Percentiles rank a stretch among this genome's conserved stretches.
Evolutionary conservation across 1,284 basidiomycete species (phyloP).

Genomic region (Pterulicium gracile): DNA sequence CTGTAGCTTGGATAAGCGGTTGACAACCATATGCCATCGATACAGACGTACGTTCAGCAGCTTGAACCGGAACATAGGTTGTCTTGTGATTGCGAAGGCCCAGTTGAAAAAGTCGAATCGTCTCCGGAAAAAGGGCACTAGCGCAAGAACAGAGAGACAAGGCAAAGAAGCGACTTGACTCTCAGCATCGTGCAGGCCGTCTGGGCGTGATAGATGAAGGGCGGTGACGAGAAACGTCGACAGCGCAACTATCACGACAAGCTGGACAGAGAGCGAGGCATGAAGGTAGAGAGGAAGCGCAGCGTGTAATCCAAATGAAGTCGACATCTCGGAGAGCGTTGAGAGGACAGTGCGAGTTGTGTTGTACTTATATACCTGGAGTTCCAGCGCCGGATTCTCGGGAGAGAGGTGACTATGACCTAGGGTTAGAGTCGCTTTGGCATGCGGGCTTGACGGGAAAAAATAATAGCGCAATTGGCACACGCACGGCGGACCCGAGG

Average conservation of each 20-base stretch:
- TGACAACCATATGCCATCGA: slow-evolving; percentile 11
- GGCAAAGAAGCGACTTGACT: slow-evolving; percentile 40
- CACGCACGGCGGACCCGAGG: too few species aligned
- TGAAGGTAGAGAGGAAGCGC: slow-evolving; percentile 47
- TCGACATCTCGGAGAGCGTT: too few species aligned
- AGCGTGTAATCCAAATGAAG: slow-evolving; percentile 45
- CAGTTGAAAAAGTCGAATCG: slow-evolving; percentile 62
- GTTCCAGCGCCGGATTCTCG: too few species aligned
- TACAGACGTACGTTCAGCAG: slow-evolving; percentile 35
- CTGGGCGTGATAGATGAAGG: slow-evolving; percentile 31
- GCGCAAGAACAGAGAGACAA: slow-evolving; percentile 40
- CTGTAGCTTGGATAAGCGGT: slow-evolving; percentile 22
- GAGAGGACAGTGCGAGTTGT: too few species aligned
- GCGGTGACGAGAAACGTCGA: slow-evolving; percentile 41
- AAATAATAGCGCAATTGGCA: too few species aligned
- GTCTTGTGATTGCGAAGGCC: slow-evolving; percentile 54
- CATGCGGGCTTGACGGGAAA: too few species aligned
- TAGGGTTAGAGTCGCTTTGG: too few species aligned
- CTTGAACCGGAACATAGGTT: slow-evolving; percentile 54
- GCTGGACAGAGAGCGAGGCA: slow-evolving; percentile 40
- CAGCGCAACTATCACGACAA: slow-evolving; percentile 41
- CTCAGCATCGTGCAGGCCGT: slow-evolving; percentile 23
- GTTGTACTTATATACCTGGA: too few species aligned
- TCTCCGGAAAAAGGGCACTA: slow-evolving; percentile 49
- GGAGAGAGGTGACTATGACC: too few species aligned